Percentiles rank a stretch among this genome's conserved stretches.
Evolutionary conservation across 129 eudicot species (phyloP).

Genomic region (Arctium minus): DNA sequence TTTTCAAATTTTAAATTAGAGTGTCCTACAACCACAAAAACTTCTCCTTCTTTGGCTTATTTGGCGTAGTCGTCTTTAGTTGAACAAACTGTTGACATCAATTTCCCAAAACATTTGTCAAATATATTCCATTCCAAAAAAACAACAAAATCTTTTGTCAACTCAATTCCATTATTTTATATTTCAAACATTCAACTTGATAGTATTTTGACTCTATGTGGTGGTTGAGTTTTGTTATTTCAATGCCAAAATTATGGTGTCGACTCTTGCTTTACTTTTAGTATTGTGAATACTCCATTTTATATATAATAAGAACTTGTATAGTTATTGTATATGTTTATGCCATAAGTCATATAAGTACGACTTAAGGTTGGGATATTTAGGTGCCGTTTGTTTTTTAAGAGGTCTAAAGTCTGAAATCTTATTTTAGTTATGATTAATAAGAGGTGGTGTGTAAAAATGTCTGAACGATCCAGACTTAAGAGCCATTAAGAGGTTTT

Average conservation of each 20-base stretch:
- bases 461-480: no score
- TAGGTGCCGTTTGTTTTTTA: no score
- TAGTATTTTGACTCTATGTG: background rate
- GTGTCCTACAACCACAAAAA: background rate
- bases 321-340: no score
- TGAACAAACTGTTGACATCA: background rate
- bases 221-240: background rate
- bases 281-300: background rate
- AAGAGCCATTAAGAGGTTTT: no score
- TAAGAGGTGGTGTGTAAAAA: no score
- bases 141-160: background rate
- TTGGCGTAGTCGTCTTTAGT: background rate
- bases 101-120: background rate
- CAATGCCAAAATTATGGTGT: background rate
- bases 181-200: background rate
- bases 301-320: background rate
- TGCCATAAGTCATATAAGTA: no score
- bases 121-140: background rate
- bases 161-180: background rate
- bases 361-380: no score
- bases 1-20: no score
- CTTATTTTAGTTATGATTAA: no score
- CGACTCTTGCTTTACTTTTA: background rate
- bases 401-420: no score
- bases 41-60: background rate